These are phyloP conservation scores for Pluteus cervinus DNA, from an alignment of 768 basidiomycete genomes.

Conservation along the genomic window DNA sequence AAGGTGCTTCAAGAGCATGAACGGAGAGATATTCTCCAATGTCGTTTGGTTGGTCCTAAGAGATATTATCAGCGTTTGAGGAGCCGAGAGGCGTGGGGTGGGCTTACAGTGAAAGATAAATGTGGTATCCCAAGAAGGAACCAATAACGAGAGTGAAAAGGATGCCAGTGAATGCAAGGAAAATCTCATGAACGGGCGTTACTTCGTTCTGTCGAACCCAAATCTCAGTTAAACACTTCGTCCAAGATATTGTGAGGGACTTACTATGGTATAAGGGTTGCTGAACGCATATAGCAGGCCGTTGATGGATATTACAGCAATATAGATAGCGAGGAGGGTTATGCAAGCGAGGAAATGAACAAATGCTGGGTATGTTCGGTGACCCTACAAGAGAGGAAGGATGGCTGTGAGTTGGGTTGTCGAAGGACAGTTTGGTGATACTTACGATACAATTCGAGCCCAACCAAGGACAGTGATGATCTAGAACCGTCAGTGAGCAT, in stretches of 20 bases:
- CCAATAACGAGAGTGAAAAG: slow-evolving; percentile 64
- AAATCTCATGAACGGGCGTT: slow-evolving; percentile 67
- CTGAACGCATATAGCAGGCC: slow-evolving; percentile 63
- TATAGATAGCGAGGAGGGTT: slow-evolving; percentile 57
- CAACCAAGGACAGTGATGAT: slow-evolving; percentile 87
- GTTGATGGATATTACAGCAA: slow-evolving; percentile 43
- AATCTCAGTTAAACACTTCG: too few species aligned
- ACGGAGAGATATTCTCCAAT: slow-evolving; percentile 69
- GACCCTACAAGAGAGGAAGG: slow-evolving; percentile 43
- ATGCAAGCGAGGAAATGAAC: slow-evolving; percentile 68
- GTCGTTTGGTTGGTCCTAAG: slow-evolving; percentile 83
- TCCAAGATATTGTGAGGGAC: slow-evolving; percentile 17
- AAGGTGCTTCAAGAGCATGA: slow-evolving; percentile 63
- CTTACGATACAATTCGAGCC: slow-evolving; percentile 72
- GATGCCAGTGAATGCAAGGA: slow-evolving; percentile 52
- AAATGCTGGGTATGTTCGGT: slow-evolving; percentile 81
- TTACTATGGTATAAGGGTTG: slow-evolving; percentile 56
- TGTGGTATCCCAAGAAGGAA: slow-evolving; percentile 69
- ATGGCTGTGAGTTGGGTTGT: not conserved
- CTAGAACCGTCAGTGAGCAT: slow-evolving; percentile 28
- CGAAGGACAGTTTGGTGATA: slow-evolving; percentile 3
- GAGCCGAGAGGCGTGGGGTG: not conserved
- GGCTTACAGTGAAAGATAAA: slow-evolving; percentile 69
- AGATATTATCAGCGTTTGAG: slow-evolving; percentile 1
- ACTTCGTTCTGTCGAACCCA: slow-evolving; percentile 41